Conservation (phyloP, 768 basidiomycete genomes). For the Strobilomyces echinocephalus region DNA sequence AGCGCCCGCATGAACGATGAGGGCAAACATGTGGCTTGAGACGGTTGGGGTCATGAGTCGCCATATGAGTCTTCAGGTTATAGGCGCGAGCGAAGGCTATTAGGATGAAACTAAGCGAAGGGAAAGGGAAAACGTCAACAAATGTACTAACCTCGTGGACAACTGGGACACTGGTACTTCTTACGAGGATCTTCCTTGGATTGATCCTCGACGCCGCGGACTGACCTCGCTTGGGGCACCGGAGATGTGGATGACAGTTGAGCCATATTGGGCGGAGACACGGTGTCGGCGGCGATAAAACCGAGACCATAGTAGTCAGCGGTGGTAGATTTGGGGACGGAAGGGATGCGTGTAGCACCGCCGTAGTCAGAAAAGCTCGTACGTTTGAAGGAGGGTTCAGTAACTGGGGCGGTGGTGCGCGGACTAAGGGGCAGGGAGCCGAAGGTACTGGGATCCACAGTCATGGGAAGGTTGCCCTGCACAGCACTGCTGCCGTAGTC, state of each 20-base stretch:
- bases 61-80: slow-evolving; percentile 93
- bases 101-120: slow-evolving; percentile 2
- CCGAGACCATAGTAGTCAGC: slow-evolving; percentile 43
- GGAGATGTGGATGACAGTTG: slow-evolving; percentile 43
- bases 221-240: slow-evolving; percentile 34
- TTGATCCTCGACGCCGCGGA: slow-evolving; percentile 39
- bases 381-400: slow-evolving; percentile 35
- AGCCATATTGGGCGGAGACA: slow-evolving; percentile 54
- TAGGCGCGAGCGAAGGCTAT: slow-evolving; percentile 88
- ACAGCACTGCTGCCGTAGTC: slow-evolving; percentile 47
- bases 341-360: slow-evolving; percentile 44
- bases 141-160: slow-evolving; percentile 57
- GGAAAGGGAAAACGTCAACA: neutral
- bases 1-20: slow-evolving; percentile 79
- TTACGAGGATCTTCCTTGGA: slow-evolving; percentile 62
- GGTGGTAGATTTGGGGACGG: slow-evolving; percentile 46
- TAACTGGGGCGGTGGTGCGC: slow-evolving; percentile 38
- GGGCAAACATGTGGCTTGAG: slow-evolving; percentile 87
- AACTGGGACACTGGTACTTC: slow-evolving; percentile 72
- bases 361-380: slow-evolving; percentile 68
- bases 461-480: slow-evolving; percentile 32
- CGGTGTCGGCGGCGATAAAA: slow-evolving; percentile 33
- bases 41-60: slow-evolving; percentile 90
- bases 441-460: slow-evolving; percentile 56
- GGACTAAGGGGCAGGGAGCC: slow-evolving; percentile 55